phyloP scores from a whole-genome alignment of 345 rosid genomes.

The Melaleuca quinquenervia region DNA sequence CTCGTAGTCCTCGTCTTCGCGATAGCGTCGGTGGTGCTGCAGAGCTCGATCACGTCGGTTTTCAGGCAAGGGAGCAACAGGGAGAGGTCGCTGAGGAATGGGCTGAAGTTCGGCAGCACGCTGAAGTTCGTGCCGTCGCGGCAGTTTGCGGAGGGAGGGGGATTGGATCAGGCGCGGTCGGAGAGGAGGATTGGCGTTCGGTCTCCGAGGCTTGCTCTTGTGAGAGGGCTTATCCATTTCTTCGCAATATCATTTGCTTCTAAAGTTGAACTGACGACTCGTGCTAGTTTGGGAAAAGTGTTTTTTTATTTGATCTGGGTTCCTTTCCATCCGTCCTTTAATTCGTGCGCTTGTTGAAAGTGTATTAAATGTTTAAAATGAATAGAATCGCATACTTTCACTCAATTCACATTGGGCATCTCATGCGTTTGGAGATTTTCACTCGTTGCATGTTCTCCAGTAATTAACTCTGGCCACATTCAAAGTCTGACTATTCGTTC shows the following conservation, averaged over 20 bases:
- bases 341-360: background rate
- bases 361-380: too few species aligned
- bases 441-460: background rate
- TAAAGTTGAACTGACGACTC: background rate
- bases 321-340: background rate
- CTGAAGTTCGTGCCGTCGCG: slow-evolving; percentile 51
- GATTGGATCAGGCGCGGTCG: slow-evolving; percentile 44
- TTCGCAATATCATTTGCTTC: background rate
- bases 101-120: slow-evolving; percentile 45
- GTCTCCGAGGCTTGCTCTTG: slow-evolving; percentile 73
- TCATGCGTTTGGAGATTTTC: background rate
- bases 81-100: slow-evolving; percentile 23
- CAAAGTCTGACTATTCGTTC: background rate
- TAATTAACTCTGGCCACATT: background rate
- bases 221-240: slow-evolving; percentile 25
- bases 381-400: too few species aligned
- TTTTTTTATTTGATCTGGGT: background rate
- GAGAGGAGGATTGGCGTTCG: slow-evolving; percentile 62
- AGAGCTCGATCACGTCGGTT: slow-evolving; percentile 59
- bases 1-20: slow-evolving; percentile 62
- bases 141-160: slow-evolving; percentile 24
- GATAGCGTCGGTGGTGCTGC: slow-evolving; percentile 63
- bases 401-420: background rate
- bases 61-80: slow-evolving; percentile 42
- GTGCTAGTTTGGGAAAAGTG: background rate